phyloP scores from a whole-genome alignment of 2,329 filamentous ascomycete genomes.

The Hortaea werneckii region DNA sequence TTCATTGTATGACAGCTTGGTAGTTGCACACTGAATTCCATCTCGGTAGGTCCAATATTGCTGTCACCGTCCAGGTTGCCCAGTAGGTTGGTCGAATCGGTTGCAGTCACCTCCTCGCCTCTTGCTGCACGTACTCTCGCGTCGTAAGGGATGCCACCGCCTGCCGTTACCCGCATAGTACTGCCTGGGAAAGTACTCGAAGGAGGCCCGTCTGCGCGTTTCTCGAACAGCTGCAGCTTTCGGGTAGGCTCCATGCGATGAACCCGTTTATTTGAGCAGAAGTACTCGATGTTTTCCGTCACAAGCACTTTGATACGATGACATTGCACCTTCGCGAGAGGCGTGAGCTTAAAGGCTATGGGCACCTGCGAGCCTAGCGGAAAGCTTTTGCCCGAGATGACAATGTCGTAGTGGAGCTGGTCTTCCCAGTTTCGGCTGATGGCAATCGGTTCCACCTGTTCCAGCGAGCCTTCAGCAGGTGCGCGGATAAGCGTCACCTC shows the following conservation, averaged over 20 bases:
- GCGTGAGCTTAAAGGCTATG: constrained; percentile 88
- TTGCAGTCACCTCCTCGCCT: constrained; percentile 45
- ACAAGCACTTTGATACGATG: constrained; percentile 87
- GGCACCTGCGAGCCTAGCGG: constrained; percentile 79
- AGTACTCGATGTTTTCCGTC: constrained; percentile 85
- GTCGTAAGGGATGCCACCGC: constrained; percentile 66
- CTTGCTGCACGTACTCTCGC: constrained; percentile 45
- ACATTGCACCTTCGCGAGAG: constrained; percentile 83
- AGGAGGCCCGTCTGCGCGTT: constrained; percentile 68
- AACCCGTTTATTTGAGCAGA: constrained; percentile 73
- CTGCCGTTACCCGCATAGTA: constrained; percentile 64
- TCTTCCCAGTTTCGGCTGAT: constrained; percentile 93
- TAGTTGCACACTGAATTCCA: constrained; percentile 87
- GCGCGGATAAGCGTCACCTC: constrained; percentile 78
- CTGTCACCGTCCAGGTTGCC: constrained; percentile 69
- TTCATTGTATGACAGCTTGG: constrained; percentile 79
- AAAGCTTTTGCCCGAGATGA: constrained; percentile 92
- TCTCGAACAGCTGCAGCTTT: constrained; percentile 81
- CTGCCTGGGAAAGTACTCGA: constrained; percentile 65
- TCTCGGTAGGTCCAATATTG: constrained; percentile 79
- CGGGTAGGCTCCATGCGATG: constrained; percentile 74
- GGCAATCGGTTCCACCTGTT: constrained; percentile 86
- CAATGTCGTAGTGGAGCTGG: constrained; percentile 88
- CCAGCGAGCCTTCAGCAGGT: constrained; percentile 76
- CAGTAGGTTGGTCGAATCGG: constrained; percentile 58